Percentiles rank a stretch among this genome's conserved stretches.
These are phyloP conservation scores for Amanita pseudoporphyria DNA, from an alignment of 768 basidiomycete genomes.

Conservation along the genomic window DNA sequence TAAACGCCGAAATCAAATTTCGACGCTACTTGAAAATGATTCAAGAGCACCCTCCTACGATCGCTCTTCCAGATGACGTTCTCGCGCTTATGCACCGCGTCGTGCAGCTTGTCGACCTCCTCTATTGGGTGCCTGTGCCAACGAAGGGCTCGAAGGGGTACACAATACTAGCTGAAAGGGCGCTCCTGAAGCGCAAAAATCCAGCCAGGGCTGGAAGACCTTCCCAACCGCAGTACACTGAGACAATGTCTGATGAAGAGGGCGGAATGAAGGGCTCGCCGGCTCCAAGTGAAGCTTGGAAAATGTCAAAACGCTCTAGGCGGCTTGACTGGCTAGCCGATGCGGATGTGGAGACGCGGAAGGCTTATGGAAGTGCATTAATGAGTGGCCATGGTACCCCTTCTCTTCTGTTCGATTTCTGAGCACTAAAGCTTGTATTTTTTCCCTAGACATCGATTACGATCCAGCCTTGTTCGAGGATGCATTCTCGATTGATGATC, in stretches of 20 bases:
- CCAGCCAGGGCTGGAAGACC: slow-evolving; percentile 7
- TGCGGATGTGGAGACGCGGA: slow-evolving; percentile 13
- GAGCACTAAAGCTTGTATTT: slow-evolving; percentile 7
- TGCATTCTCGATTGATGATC: slow-evolving; percentile 10
- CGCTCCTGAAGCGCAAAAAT: slow-evolving; percentile 7
- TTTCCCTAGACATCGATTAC: slow-evolving; percentile 13
- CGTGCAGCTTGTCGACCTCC: slow-evolving; percentile 13
- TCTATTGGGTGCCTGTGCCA: slow-evolving; percentile 15
- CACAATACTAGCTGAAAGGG: slow-evolving; percentile 1
- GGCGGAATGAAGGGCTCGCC: not conserved
- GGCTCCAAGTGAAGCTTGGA: not conserved
- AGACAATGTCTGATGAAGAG: slow-evolving; percentile 8
- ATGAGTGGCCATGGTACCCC: slow-evolving; percentile 14
- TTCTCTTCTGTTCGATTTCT: slow-evolving; percentile 7
- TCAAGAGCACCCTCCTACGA: slow-evolving; percentile 4
- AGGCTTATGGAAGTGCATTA: slow-evolving; percentile 14
- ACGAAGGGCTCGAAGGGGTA: slow-evolving; percentile 8
- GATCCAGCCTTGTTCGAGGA: slow-evolving; percentile 15
- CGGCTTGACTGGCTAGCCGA: slow-evolving; percentile 8
- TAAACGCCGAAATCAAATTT: slow-evolving; percentile 18
- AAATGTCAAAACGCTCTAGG: slow-evolving; percentile 6
- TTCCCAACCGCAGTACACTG: slow-evolving; percentile 5
- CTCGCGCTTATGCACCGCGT: slow-evolving; percentile 12
- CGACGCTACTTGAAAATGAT: slow-evolving; percentile 15
- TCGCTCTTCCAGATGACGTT: slow-evolving; percentile 14